Percentiles rank a stretch among this genome's conserved stretches.
Evolutionary conservation across 768 basidiomycete genomes (phyloP).

Genomic region (Mrakia frigida): DNA sequence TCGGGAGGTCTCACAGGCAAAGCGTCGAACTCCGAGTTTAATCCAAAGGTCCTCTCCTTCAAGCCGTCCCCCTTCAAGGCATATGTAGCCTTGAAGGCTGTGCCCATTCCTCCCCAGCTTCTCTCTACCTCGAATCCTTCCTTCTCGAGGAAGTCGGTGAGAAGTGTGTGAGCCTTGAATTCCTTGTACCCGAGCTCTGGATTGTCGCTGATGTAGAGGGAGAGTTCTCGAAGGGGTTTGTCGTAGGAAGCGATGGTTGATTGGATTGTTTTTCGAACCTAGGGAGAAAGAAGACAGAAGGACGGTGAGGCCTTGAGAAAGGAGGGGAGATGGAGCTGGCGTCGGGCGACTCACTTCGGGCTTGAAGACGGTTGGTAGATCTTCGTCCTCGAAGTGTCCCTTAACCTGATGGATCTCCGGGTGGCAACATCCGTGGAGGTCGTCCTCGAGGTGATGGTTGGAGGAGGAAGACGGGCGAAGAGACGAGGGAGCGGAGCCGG

Average conservation of each 20-base stretch:
- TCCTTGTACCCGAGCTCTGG: constrained; percentile 22
- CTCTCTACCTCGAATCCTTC: constrained; percentile 18
- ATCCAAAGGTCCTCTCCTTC: constrained; percentile 34
- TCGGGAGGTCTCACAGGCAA: constrained; percentile 27
- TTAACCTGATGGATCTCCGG: neutral
- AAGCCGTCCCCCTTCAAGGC: constrained; percentile 13
- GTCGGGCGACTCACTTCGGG: neutral
- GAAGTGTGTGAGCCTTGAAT: constrained; percentile 16
- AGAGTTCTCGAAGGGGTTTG: neutral
- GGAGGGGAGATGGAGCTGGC: neutral
- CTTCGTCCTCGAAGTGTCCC: neutral
- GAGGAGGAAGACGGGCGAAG: neutral
- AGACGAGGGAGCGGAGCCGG: neutral
- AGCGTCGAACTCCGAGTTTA: constrained; percentile 38
- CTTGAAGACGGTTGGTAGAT: neutral
- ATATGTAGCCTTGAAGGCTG: constrained; percentile 37
- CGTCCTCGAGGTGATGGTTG: neutral
- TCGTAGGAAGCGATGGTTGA: neutral
- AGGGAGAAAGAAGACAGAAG: neutral
- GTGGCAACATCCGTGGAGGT: constrained; percentile 11
- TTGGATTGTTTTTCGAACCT: constrained; percentile 5
- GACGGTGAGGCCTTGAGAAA: neutral
- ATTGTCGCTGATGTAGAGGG: constrained; percentile 24
- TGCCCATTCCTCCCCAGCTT: constrained; percentile 21
- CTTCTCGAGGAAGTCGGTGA: constrained; percentile 13